Evolutionary conservation across 768 basidiomycete species (phyloP).

Genomic region (Termitomyces bulborhizus): DNA sequence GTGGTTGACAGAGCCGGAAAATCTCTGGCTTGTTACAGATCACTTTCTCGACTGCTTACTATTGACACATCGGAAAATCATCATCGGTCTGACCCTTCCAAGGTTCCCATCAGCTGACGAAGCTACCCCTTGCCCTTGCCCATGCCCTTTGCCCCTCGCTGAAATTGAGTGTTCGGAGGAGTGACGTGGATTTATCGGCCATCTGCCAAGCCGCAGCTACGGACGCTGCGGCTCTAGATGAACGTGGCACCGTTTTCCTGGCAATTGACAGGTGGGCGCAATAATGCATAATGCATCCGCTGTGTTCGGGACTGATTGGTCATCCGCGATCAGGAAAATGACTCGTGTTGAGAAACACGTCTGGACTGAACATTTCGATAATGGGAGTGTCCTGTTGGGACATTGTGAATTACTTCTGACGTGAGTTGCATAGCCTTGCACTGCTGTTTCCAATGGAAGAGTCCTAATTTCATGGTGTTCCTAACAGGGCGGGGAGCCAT

Average conservation of each 20-base stretch:
- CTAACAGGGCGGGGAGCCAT: conserved; percentile 2
- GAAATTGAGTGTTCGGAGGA: neutral
- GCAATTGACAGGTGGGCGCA: neutral
- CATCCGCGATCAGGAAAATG: conserved; percentile 10
- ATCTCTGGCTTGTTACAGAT: neutral
- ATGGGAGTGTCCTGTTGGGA: neutral
- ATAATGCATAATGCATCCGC: neutral
- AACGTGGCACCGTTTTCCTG: neutral
- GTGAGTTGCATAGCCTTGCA: conserved; percentile 8
- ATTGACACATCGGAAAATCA: conserved; percentile 1
- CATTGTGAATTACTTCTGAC: neutral
- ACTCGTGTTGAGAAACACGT: conserved; percentile 8
- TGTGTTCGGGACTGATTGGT: conserved; percentile 10
- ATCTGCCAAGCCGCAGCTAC: neutral
- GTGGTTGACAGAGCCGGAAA: neutral
- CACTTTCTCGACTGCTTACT: neutral
- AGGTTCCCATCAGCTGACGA: conserved; percentile 1
- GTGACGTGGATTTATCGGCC: neutral
- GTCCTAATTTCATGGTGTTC: neutral
- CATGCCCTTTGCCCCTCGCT: conserved; percentile 7
- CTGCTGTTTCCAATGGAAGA: conserved; percentile 2
- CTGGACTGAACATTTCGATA: neutral
- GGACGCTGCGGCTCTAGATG: neutral
- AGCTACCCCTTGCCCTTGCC: conserved; percentile 8
- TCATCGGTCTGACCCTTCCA: conserved; percentile 1